Conservation (phyloP, 805 yeast species). For the Teunomyces gatunensis region DNA sequence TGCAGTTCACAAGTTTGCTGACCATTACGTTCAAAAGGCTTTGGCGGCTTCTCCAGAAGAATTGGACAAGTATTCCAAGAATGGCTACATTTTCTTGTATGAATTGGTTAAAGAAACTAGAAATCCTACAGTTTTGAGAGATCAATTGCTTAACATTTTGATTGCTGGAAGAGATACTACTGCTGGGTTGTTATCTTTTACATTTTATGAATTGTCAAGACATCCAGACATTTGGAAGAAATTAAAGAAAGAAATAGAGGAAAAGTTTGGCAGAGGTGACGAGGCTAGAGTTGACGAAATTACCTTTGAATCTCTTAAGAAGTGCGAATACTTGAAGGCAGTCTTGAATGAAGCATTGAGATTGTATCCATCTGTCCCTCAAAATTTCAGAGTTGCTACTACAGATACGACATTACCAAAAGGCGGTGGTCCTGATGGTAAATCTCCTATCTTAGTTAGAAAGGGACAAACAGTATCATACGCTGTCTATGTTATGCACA, state of each 20-base stretch:
- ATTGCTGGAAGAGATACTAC: constrained; percentile 59
- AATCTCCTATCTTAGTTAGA: constrained; percentile 20
- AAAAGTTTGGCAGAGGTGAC: constrained; percentile 31
- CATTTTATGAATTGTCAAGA: constrained; percentile 44
- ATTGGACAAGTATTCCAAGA: constrained; percentile 28
- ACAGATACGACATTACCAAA: constrained; percentile 48
- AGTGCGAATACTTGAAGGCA: constrained; percentile 44
- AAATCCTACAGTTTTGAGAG: constrained; percentile 46
- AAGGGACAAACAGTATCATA: constrained; percentile 22
- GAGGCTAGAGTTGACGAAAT: constrained; percentile 34
- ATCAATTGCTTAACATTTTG: constrained; percentile 49
- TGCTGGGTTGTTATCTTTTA: constrained; percentile 48
- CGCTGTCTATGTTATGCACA: constrained; percentile 20
- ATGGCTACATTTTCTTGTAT: constrained; percentile 45
- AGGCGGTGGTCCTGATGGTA: constrained; percentile 44
- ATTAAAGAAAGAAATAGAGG: constrained; percentile 36
- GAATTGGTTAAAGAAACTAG: constrained; percentile 49
- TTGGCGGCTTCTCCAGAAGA: constrained; percentile 30
- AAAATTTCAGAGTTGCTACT: constrained; percentile 45
- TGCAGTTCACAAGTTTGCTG: constrained; percentile 32
- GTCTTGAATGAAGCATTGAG: constrained; percentile 50
- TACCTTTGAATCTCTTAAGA: constrained; percentile 49
- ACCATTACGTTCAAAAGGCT: constrained; percentile 40
- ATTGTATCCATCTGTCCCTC: constrained; percentile 51
- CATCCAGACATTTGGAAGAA: constrained; percentile 36